These are phyloP conservation scores for Trapa incisa DNA, from an alignment of 345 rosid species.

Conservation along the genomic window DNA sequence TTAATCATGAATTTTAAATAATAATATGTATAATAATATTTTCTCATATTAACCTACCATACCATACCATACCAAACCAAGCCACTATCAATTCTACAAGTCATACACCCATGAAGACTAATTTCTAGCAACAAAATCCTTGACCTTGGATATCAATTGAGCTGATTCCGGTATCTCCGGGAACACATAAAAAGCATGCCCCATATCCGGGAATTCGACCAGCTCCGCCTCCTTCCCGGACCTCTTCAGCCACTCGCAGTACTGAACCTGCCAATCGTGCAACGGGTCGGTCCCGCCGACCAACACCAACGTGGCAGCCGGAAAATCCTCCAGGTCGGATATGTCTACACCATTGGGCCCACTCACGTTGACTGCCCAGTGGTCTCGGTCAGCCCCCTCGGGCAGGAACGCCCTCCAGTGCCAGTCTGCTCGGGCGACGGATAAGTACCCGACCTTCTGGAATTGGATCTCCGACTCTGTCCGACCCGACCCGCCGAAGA, in stretches of 20 bases:
- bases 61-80: no score
- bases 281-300: conserved; percentile 62
- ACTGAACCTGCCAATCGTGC: conserved; percentile 68
- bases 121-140: conserved; percentile 27
- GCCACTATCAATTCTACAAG: no score
- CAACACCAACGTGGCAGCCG: conserved; percentile 32
- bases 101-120: neutral
- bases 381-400: conserved; percentile 48
- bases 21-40: no score
- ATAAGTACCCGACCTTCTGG: neutral
- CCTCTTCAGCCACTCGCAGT: conserved; percentile 47
- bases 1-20: no score
- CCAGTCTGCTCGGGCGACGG: conserved; percentile 27
- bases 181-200: conserved; percentile 62
- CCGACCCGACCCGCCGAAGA: conserved; percentile 69
- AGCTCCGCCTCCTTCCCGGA: conserved; percentile 47
- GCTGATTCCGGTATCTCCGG: conserved; percentile 51
- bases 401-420: conserved; percentile 46
- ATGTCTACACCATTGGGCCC: conserved; percentile 36
- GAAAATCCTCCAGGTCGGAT: conserved; percentile 31
- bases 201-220: conserved; percentile 59
- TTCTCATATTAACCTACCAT: no score
- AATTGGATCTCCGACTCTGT: conserved; percentile 46
- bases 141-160: conserved; percentile 32
- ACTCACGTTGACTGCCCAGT: conserved; percentile 30